Evolutionary conservation across 805 yeast genomes (phyloP).

Genomic region (Jamesozyma lodderae): DNA sequence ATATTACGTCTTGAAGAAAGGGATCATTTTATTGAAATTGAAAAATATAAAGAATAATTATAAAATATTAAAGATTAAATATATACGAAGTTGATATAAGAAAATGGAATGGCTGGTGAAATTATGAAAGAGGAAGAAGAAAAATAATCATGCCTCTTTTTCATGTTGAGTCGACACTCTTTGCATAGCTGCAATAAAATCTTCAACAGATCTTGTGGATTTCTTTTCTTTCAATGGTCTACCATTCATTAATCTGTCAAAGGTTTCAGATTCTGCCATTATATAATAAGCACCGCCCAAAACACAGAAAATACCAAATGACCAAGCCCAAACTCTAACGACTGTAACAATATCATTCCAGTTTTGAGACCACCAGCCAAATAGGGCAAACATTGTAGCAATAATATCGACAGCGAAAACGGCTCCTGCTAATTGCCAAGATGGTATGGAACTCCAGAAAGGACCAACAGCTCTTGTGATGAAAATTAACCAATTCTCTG

Average conservation of each 20-base stretch:
- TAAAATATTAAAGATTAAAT: too few relatives aligned
- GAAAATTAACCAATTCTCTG: constrained; percentile 97
- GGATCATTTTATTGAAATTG: too few relatives aligned
- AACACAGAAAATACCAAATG: constrained; percentile 94
- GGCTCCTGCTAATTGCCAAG: constrained; percentile 95
- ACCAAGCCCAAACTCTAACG: constrained; percentile 90
- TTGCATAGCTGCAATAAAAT: constrained; percentile 76
- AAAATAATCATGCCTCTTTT: constrained; percentile 12
- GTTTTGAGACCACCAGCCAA: constrained; percentile 98
- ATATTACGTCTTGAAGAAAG: too few relatives aligned
- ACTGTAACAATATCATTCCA: constrained; percentile 94
- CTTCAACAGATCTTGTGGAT: constrained; percentile 63
- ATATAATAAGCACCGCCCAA: constrained; percentile 93
- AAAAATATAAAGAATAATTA: too few relatives aligned
- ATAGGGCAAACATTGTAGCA: constrained; percentile 84
- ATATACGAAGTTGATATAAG: too few relatives aligned
- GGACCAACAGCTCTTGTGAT: constrained; percentile 96
- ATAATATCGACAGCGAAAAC: constrained; percentile 81
- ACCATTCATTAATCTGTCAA: constrained; percentile 81
- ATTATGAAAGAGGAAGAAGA: too few relatives aligned
- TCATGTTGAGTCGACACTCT: constrained; percentile 86
- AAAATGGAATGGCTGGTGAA: too few relatives aligned
- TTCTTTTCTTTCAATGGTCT: constrained; percentile 50
- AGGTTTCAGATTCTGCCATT: constrained; percentile 72
- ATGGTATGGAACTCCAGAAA: constrained; percentile 93